These are phyloP conservation scores for Amanita subjunquillea DNA, from an alignment of 768 basidiomycete genomes.

Conservation along the genomic window DNA sequence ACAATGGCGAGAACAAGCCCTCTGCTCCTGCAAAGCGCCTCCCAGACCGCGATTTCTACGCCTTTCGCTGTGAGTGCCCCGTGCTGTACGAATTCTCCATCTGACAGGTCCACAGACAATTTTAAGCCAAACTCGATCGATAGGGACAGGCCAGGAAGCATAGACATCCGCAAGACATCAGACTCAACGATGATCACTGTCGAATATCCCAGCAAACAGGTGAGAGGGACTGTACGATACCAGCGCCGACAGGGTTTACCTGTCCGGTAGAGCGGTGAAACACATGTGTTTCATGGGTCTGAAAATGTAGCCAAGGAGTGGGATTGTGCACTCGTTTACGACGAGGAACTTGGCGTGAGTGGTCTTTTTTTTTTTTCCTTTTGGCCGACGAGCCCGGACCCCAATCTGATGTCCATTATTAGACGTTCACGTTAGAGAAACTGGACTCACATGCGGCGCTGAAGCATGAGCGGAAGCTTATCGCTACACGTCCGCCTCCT, in stretches of 20 bases:
- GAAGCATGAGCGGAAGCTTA: slow-evolving; percentile 36
- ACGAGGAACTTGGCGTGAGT: slow-evolving; percentile 62
- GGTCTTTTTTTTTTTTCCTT: background rate
- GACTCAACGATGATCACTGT: slow-evolving; percentile 45
- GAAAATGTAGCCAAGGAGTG: slow-evolving; percentile 55
- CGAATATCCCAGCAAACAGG: slow-evolving; percentile 60
- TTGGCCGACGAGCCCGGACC: background rate
- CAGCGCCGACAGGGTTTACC: background rate
- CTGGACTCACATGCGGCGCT: slow-evolving; percentile 56
- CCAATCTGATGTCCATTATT: slow-evolving; percentile 4
- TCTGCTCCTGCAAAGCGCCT: slow-evolving; percentile 28
- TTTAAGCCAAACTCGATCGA: slow-evolving; percentile 72
- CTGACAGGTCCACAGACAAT: slow-evolving; percentile 37
- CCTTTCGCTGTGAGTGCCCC: slow-evolving; percentile 56
- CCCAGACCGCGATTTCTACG: slow-evolving; percentile 63
- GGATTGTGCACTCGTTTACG: slow-evolving; percentile 74
- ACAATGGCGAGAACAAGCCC: slow-evolving; percentile 32
- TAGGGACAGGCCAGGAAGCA: slow-evolving; percentile 48
- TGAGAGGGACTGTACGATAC: slow-evolving; percentile 18
- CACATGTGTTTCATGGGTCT: slow-evolving; percentile 43
- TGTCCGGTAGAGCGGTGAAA: slow-evolving; percentile 35
- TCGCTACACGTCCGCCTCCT: slow-evolving; percentile 15
- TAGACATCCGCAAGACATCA: slow-evolving; percentile 47
- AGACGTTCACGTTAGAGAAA: slow-evolving; percentile 71
- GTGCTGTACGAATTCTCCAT: background rate